These are phyloP conservation scores for Periconia macrospinosa DNA, from an alignment of 2,329 filamentous ascomycete genomes.

Conservation along the genomic window DNA sequence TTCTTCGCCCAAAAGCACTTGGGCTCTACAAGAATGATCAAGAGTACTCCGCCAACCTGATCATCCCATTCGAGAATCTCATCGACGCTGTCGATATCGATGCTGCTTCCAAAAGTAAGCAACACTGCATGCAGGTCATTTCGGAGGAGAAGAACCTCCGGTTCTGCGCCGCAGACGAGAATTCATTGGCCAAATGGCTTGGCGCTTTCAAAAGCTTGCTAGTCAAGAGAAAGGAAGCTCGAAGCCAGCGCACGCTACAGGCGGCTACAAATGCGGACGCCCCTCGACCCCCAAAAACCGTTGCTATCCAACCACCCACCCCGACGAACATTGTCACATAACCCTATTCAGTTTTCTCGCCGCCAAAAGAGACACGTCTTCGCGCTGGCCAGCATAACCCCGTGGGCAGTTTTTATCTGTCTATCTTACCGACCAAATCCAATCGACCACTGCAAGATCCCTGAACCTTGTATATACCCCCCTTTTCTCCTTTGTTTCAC, in stretches of 20 bases:
- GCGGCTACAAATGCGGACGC: slow-evolving; percentile 11
- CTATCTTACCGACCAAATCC: slow-evolving; percentile 1
- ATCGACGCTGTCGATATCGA: slow-evolving; percentile 94
- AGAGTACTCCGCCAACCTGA: slow-evolving; percentile 84
- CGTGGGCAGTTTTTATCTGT: not conserved
- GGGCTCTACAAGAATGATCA: slow-evolving; percentile 90
- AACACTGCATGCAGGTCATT: slow-evolving; percentile 88
- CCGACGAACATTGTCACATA: not conserved
- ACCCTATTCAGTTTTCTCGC: not conserved
- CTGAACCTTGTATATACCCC: slow-evolving; percentile 7
- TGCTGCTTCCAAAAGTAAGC: slow-evolving; percentile 80
- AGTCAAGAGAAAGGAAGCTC: slow-evolving; percentile 65
- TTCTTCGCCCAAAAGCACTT: slow-evolving; percentile 80
- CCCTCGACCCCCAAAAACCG: slow-evolving; percentile 12
- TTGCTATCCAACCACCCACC: not conserved
- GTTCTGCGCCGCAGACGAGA: slow-evolving; percentile 70
- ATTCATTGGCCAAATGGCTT: slow-evolving; percentile 78
- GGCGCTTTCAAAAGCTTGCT: slow-evolving; percentile 89
- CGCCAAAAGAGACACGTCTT: not conserved
- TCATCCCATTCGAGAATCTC: slow-evolving; percentile 76
- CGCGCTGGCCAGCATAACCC: not conserved
- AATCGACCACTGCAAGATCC: not conserved
- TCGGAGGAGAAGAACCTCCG: slow-evolving; percentile 74
- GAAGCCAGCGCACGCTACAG: slow-evolving; percentile 24
- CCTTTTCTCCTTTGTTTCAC: slow-evolving; percentile 6